phyloP scores from a whole-genome alignment of 805 yeast species.

The Saccharomycopsis schoenii region DNA sequence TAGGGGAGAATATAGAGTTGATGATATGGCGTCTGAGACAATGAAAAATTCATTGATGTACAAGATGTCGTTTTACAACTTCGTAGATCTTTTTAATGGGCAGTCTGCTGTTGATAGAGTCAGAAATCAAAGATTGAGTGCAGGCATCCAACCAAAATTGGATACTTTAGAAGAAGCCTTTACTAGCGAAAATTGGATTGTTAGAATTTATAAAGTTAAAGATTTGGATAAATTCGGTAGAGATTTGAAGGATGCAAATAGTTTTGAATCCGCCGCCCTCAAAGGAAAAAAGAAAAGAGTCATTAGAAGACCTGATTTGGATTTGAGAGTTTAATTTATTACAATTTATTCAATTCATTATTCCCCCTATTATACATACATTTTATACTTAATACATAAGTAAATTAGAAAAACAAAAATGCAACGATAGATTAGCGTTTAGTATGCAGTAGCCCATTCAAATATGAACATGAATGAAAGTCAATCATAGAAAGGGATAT shows the following conservation, averaged over 20 bases:
- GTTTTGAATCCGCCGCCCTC: slow-evolving; percentile 33
- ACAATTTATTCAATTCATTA: neutral
- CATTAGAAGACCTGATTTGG: slow-evolving; percentile 46
- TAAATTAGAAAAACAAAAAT: neutral
- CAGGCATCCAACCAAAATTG: slow-evolving; percentile 40
- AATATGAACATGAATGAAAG: too few relatives aligned
- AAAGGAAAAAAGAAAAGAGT: slow-evolving; percentile 32
- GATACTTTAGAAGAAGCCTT: slow-evolving; percentile 86
- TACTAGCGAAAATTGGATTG: slow-evolving; percentile 95
- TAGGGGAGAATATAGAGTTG: slow-evolving; percentile 82
- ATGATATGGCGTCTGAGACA: slow-evolving; percentile 66
- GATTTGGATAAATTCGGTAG: slow-evolving; percentile 84
- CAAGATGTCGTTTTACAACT: slow-evolving; percentile 87
- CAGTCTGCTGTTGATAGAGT: slow-evolving; percentile 73
- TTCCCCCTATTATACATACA: neutral
- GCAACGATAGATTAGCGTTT: too few relatives aligned
- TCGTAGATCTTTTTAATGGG: slow-evolving; percentile 54
- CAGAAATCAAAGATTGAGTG: slow-evolving; percentile 68
- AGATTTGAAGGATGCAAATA: slow-evolving; percentile 48
- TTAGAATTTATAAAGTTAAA: slow-evolving; percentile 86
- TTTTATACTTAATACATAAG: neutral
- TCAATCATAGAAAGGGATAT: too few relatives aligned
- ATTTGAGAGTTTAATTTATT: slow-evolving; percentile 30
- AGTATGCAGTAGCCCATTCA: too few relatives aligned
- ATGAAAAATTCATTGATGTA: slow-evolving; percentile 90